Evolutionary conservation across 805 yeast species (phyloP).

Genomic region (Ogataea paradorogensis): DNA sequence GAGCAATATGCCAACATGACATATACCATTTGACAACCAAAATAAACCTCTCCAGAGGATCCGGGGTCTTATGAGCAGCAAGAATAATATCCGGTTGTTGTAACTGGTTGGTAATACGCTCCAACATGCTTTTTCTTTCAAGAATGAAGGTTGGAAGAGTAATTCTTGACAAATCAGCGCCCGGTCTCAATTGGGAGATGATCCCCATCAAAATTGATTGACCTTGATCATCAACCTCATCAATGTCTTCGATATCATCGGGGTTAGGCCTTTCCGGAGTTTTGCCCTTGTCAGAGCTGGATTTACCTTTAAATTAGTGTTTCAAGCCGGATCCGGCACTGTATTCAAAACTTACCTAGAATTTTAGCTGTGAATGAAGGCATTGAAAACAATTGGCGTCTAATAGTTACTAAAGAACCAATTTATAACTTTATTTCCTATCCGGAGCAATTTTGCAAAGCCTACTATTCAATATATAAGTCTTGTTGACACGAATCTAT

Average conservation of each 20-base stretch:
- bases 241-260: slow-evolving; percentile 66
- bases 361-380: slow-evolving; percentile 28
- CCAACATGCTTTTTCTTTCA: slow-evolving; percentile 94
- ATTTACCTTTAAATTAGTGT: slow-evolving; percentile 16
- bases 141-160: slow-evolving; percentile 93
- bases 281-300: slow-evolving; percentile 22
- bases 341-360: slow-evolving; percentile 21
- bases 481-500: slow-evolving; percentile 3
- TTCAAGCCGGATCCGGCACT: not conserved
- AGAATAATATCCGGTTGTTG: slow-evolving; percentile 75
- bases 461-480: not conserved
- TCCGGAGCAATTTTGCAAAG: slow-evolving; percentile 4
- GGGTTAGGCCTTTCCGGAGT: slow-evolving; percentile 10
- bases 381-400: slow-evolving; percentile 13
- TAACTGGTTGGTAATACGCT: slow-evolving; percentile 85
- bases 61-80: slow-evolving; percentile 58
- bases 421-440: not conserved
- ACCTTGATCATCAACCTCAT: slow-evolving; percentile 88
- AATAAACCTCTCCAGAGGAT: slow-evolving; percentile 67
- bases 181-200: slow-evolving; percentile 88
- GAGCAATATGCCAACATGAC: slow-evolving; percentile 97
- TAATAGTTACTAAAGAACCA: not conserved
- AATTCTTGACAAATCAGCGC: slow-evolving; percentile 83
- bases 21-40: slow-evolving; percentile 84
- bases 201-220: slow-evolving; percentile 84